Evolutionary conservation across 2,329 filamentous ascomycete species (phyloP), one percentile per base, ranked within the genome.

Genomic region (Talaromyces islandicus): DNA sequence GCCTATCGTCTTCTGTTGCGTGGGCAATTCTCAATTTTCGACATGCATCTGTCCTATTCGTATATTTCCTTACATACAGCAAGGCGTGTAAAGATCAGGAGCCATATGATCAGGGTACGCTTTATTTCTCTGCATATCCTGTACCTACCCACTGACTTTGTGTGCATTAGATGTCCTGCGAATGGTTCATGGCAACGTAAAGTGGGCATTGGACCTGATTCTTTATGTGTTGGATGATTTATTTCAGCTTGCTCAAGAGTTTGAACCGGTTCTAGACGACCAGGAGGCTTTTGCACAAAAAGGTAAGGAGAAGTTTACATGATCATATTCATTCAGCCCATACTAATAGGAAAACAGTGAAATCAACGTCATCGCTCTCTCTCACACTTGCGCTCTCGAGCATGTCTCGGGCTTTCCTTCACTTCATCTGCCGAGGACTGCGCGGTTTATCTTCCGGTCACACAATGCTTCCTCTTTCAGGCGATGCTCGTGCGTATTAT

Each of bases 1-100:
- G 80, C 3, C 85, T 92, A 48, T 80, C 83, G 56, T 87, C 89
- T 63, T 92, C 91, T 70, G 83, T 93, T 63, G 85, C 91, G 7
- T 90, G 88, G 83, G 77, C 90, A 12, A 83, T 88, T 54, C 78
- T 96, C 14, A 90, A 91, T 66, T 79, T 93, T 57, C 85, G 91
- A 50, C 89, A 90, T 65, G 84, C 81, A 12, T 79, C 80, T 0
- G 87, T 74, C 77, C 87, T 71, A 80, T 89, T 74, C 75, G 89
- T 71, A 74, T 88, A 68, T 83, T 86, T 58, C 79, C 90, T 74
- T 79, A 87, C 86, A 79, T 71, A 85, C 85, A 79, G 83, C 21
- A 83, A 84, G 65, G 82, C 83, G 51, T 83, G 64, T 5, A 81
- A 64, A 27, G 74, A 73, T 30, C 60, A 66, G 19, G 73, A 74